Conservation (phyloP, 202 grass and related monocot species). For the Carex sylvatica region DNA sequence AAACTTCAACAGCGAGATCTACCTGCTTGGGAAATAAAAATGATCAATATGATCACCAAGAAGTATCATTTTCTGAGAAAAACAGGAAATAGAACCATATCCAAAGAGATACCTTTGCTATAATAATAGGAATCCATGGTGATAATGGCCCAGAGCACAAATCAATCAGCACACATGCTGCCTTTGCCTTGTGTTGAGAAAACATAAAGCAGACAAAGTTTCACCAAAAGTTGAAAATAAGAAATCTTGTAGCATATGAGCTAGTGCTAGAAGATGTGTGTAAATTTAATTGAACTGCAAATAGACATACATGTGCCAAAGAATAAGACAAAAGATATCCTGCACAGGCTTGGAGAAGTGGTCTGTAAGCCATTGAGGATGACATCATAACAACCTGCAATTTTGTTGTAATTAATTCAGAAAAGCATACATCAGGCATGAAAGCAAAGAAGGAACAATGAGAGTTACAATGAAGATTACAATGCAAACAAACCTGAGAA, state of each 20-base stretch:
- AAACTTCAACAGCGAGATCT: conserved; percentile 82
- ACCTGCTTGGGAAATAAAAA: conserved; percentile 45
- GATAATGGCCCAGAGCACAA: conserved; percentile 72
- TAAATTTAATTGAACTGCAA: conserved; percentile 11
- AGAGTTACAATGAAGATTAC: conserved; percentile 13
- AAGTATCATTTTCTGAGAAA: conserved; percentile 34
- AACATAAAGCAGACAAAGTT: conserved; percentile 31
- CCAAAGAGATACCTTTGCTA: conserved; percentile 59
- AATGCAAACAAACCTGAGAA: conserved; percentile 65
- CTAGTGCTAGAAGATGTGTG: background rate
- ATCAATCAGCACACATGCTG: conserved; percentile 91
- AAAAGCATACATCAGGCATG: conserved; percentile 31
- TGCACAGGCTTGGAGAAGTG: conserved; percentile 85
- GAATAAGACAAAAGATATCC: conserved; percentile 92
- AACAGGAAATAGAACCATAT: conserved; percentile 9
- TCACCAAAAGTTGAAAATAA: conserved; percentile 29
- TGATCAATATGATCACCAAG: conserved; percentile 20
- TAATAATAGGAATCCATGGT: conserved; percentile 81
- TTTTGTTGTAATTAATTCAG: conserved; percentile 21
- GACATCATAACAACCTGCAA: conserved; percentile 84
- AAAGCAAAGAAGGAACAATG: conserved; percentile 28
- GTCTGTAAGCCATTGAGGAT: conserved; percentile 66
- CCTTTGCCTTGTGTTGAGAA: conserved; percentile 61
- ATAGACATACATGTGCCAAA: conserved; percentile 69
- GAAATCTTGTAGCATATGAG: conserved; percentile 1